These are phyloP conservation scores for Protomyces pachydermus DNA, from an alignment of 1,139 yeast genomes.

Conservation along the genomic window DNA sequence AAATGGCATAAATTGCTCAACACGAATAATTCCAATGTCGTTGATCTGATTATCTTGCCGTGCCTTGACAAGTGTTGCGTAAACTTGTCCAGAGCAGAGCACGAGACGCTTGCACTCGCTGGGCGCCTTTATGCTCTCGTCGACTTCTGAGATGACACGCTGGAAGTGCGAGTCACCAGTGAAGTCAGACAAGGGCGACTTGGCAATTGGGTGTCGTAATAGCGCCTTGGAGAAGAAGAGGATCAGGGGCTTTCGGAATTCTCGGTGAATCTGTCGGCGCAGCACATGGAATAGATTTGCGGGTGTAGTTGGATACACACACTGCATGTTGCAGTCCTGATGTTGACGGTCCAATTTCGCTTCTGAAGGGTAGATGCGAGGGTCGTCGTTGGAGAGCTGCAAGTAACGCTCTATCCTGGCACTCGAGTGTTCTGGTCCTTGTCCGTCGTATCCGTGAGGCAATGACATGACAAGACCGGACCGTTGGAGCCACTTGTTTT, in stretches of 20 bases:
- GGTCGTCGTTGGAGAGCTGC: slow-evolving; percentile 94
- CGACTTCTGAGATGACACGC: slow-evolving; percentile 83
- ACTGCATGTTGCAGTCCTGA: slow-evolving; percentile 97
- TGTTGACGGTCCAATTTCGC: slow-evolving; percentile 93
- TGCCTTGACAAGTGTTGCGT: slow-evolving; percentile 82
- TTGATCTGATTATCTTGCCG: slow-evolving; percentile 72
- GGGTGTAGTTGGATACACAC: slow-evolving; percentile 97
- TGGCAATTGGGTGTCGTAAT: slow-evolving; percentile 96
- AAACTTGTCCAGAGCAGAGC: slow-evolving; percentile 88
- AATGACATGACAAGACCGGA: slow-evolving; percentile 90
- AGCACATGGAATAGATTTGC: slow-evolving; percentile 92
- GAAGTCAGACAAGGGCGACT: slow-evolving; percentile 76
- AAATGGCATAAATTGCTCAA: slow-evolving; percentile 98
- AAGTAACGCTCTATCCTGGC: slow-evolving; percentile 97
- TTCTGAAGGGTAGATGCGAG: slow-evolving; percentile 82
- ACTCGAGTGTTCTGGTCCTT: slow-evolving; percentile 99
- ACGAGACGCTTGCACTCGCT: slow-evolving; percentile 86
- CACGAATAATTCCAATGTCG: slow-evolving; percentile 78
- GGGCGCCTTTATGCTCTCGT: slow-evolving; percentile 65
- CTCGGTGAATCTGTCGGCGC: slow-evolving; percentile 99
- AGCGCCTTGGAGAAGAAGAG: slow-evolving; percentile 88
- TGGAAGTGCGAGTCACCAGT: slow-evolving; percentile 88
- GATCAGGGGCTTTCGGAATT: slow-evolving; percentile 84
- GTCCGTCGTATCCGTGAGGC: slow-evolving; percentile 99
- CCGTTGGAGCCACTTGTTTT: slow-evolving; percentile 98